phyloP scores from a whole-genome alignment of 768 basidiomycete genomes.

The Termitomyces sp. region DNA sequence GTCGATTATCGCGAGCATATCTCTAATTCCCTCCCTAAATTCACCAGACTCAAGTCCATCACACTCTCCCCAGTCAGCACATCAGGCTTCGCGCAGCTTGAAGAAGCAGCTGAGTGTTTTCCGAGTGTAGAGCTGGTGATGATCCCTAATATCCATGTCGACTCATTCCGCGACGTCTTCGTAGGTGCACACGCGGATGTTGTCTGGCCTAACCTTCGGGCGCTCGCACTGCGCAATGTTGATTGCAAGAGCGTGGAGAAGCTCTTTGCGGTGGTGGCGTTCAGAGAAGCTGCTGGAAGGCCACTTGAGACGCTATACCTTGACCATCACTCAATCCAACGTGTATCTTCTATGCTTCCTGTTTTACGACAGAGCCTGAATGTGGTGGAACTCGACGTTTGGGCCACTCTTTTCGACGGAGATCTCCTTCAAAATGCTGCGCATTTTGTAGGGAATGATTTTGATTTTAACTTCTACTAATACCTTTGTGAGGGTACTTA shows the following conservation, averaged over 20 bases:
- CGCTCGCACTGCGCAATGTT: conserved; percentile 13
- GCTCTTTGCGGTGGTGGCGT: conserved; percentile 7
- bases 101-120: conserved; percentile 11
- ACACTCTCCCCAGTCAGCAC: conserved; percentile 12
- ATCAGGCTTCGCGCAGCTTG: conserved; percentile 7
- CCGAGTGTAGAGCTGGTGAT: conserved; percentile 11
- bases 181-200: neutral
- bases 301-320: conserved; percentile 12
- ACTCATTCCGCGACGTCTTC: conserved; percentile 11
- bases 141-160: conserved; percentile 12
- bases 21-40: conserved; percentile 6
- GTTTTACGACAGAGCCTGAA: conserved; percentile 1
- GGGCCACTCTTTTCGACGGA: conserved; percentile 7
- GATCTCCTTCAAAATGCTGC: conserved; percentile 9
- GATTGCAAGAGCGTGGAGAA: conserved; percentile 7
- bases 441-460: conserved; percentile 15
- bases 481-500: neutral
- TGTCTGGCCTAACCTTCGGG: conserved; percentile 9
- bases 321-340: conserved; percentile 9
- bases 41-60: conserved; percentile 8
- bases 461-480: conserved; percentile 5
- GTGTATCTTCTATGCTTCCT: conserved; percentile 2
- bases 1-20: conserved; percentile 8
- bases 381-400: conserved; percentile 12
- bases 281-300: conserved; percentile 3